Conservation (phyloP, 139 green algal species). For the Bryopsis sp. region DNA sequence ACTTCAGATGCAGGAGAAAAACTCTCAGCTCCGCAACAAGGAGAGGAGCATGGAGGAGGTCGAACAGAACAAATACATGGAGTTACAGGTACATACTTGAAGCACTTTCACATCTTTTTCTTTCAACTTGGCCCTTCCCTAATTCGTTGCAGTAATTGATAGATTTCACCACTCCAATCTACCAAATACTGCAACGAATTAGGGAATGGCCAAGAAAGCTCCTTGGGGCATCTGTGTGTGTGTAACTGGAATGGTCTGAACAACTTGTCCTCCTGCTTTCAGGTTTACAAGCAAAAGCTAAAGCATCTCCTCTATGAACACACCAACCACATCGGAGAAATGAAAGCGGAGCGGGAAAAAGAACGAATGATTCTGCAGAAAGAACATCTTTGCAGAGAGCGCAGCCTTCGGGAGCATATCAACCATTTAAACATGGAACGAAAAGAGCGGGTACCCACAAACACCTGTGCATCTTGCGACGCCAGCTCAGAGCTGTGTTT, state of each 20-base stretch:
- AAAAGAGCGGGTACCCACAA: slow-evolving; percentile 76
- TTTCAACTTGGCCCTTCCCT: not conserved
- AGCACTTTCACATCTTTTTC: not conserved
- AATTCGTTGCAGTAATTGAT: too few relatives aligned
- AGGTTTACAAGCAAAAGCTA: slow-evolving; percentile 90
- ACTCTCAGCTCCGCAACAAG: slow-evolving; percentile 73
- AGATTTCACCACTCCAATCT: too few relatives aligned
- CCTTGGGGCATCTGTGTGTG: too few relatives aligned
- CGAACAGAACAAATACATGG: slow-evolving; percentile 75
- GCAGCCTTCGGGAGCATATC: too few relatives aligned
- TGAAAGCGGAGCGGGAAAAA: slow-evolving; percentile 75
- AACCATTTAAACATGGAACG: slow-evolving; percentile 54
- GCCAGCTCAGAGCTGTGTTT: too few relatives aligned
- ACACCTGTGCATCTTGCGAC: slow-evolving; percentile 63
- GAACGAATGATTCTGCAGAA: slow-evolving; percentile 62
- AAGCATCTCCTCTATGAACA: slow-evolving; percentile 94
- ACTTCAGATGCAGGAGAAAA: slow-evolving; percentile 71
- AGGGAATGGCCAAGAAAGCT: too few relatives aligned
- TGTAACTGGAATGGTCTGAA: too few relatives aligned
- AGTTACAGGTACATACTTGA: slow-evolving; percentile 60
- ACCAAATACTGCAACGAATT: too few relatives aligned
- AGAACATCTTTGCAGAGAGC: slow-evolving; percentile 50
- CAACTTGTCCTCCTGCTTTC: too few relatives aligned
- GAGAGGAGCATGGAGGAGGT: slow-evolving; percentile 82
- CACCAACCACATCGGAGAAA: slow-evolving; percentile 69